Base-by-base conservation (phyloP, 2,329 filamentous ascomycete genomes). In the Epichloe hybrida region DNA sequence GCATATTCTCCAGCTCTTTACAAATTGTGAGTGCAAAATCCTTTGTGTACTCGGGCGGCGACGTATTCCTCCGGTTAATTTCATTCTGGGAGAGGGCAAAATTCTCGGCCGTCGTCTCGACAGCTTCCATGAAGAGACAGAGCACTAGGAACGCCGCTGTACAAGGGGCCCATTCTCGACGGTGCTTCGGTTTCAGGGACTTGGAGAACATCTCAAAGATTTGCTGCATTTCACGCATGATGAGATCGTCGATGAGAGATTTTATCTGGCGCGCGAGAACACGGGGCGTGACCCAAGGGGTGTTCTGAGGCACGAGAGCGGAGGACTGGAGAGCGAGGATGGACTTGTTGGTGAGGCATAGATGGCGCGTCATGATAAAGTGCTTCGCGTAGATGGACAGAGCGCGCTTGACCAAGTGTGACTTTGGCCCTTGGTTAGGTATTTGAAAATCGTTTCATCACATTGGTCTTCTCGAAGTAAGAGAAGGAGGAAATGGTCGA, bases 201-300 rank as follows among this genome's bases (percentile, higher is more conserved):
- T 72, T 71, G 54, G 70, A 68, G 59, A 80, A 78, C 53, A 68
- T 63, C 39, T 76, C 71, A 57, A 79, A 80, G 17, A 80, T 66
- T 44, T 64, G 54, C 53, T 72, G 65, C 65, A 75, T 73, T 56
- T 79, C 75, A 39, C 69, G 69, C 54, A 70, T 64, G 59, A 79
- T 69, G 57, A 76, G 63, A 59, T 79, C 75, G 64, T 80, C 75
- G 12, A 79, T 59, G n/a, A 78, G 65, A 5, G 72, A 68, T 62
- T 80, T 80, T 59, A 80, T 59, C 62, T 80, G 77, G 35, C 76
- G 70, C 55, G 73, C 75, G 40, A 80, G 71, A 46, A 80, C 68
- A 11, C 76, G 71, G 36, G 76, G 65, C 35, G 77, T 80, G 44
- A 76, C 64, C 61, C 66, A 73, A 3, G 65, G 62, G 7, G 64